Percentiles rank a stretch among this genome's conserved stretches.
phyloP scores from a whole-genome alignment of 148 eudicot species.

The Cornus controversa region DNA sequence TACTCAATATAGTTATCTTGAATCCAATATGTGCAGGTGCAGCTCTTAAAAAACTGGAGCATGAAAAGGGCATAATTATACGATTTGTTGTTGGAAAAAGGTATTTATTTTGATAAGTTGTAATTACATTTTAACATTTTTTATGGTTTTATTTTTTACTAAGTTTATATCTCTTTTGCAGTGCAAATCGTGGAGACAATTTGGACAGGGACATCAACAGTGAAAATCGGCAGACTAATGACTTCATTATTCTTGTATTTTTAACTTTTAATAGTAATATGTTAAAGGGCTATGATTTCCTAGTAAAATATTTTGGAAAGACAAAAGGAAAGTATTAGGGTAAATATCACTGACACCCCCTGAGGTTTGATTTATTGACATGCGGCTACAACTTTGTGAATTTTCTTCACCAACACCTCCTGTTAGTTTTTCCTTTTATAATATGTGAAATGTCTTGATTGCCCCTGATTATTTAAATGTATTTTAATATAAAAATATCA shows the following conservation, averaged over 20 bases:
- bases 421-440: too few species aligned
- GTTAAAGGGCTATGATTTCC: neutral
- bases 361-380: too few species aligned
- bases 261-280: neutral
- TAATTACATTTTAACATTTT: neutral
- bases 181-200: conserved; percentile 59
- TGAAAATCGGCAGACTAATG: conserved; percentile 49
- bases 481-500: too few species aligned
- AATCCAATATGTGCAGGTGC: conserved; percentile 42
- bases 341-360: too few species aligned
- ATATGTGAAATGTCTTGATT: too few species aligned
- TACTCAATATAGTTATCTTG: conserved; percentile 1
- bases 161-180: conserved; percentile 33
- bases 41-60: conserved; percentile 54
- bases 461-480: too few species aligned
- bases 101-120: conserved; percentile 34
- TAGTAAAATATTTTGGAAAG: neutral
- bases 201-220: conserved; percentile 58
- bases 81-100: conserved; percentile 92
- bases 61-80: conserved; percentile 74
- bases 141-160: conserved; percentile 17
- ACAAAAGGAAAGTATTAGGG: neutral
- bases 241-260: conserved; percentile 67
- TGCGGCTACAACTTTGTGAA: too few species aligned
- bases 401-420: too few species aligned